Evolutionary conservation across 768 basidiomycete genomes (phyloP), one percentile per base, ranked within the genome.

Genomic region (Amanita jacksonii): DNA sequence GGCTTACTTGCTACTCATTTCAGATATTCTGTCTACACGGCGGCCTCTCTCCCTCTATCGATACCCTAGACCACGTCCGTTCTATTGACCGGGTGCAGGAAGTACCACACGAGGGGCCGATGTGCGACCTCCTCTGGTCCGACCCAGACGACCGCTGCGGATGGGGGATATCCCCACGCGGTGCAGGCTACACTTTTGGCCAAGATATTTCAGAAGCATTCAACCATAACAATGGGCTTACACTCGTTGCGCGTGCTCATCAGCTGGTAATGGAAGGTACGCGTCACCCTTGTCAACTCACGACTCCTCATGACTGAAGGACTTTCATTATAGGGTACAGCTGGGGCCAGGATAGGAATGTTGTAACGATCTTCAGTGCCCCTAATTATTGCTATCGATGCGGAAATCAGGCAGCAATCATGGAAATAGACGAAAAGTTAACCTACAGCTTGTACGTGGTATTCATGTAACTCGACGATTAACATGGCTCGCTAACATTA

Each of bases 301-400:
- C 4, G 9, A 12, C 23, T 5, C 23, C 23, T 22, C 16, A 1
- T 22, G 23, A 6, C 37, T 30, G 23, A 18, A 45, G 22, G 22
- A 33, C 18, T 27, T 38, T 15, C 24, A 48, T 3, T n/a, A 24
- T 47, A 86, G 85, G 85, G 36, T 87, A 88, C 63, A 96, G 91
- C 61, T 98, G 94, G 94, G 91, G 92, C 48, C 94, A 98, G 67
- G 94, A 98, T 68, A 79, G 91, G 64, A 98, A 97, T 62, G 94
- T 99, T 18, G 94, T 99, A 52, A 99, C 94, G 33, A 97, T 99
- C 60, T 99, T 97, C 73, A 97, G 93, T 52, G 96, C 96, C 53
- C 96, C 96, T 33, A 99, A 99, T 68, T 99, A 97, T 66, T 99
- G 94, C 68, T 99, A 99, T 72, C 76, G 96, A 62, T 99, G 96